Percentiles rank a stretch among this genome's conserved stretches.
These are phyloP conservation scores for Xylaria sp. DNA, from an alignment of 2,329 filamentous ascomycete species.

Conservation along the genomic window DNA sequence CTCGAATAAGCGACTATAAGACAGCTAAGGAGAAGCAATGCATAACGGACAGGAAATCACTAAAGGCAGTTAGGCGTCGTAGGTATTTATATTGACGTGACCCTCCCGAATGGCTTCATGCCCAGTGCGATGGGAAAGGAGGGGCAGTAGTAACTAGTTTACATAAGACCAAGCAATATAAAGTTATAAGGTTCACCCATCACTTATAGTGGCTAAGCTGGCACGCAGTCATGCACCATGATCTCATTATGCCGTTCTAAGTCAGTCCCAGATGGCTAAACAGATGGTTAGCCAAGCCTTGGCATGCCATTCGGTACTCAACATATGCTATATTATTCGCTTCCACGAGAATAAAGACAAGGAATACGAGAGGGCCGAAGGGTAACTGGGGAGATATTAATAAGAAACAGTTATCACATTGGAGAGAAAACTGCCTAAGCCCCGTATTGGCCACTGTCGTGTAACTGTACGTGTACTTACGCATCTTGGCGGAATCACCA, in stretches of 20 bases:
- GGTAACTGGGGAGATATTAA: neutral
- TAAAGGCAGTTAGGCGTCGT: neutral
- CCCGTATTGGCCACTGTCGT: constrained; percentile 2
- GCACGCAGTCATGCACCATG: constrained; percentile 10
- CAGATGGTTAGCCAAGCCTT: constrained; percentile 7
- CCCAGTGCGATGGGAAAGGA: neutral
- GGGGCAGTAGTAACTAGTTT: neutral
- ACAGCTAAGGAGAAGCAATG: neutral
- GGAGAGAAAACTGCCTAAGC: neutral
- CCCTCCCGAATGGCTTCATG: neutral
- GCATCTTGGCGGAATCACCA: constrained; percentile 17
- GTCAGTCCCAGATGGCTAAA: neutral
- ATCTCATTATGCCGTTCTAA: constrained; percentile 15
- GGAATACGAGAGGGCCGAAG: constrained; percentile 11
- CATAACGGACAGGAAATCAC: neutral
- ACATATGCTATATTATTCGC: neutral
- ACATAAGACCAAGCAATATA: neutral
- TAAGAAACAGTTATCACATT: neutral
- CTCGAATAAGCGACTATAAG: neutral
- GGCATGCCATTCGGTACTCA: neutral
- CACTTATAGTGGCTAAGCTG: neutral
- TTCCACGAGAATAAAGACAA: neutral
- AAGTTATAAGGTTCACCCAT: constrained; percentile 13
- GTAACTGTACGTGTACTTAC: constrained; percentile 13
- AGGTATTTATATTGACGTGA: constrained; percentile 27